Base-by-base conservation (phyloP, 768 basidiomycete genomes). In the Tylopilus balloui region DNA sequence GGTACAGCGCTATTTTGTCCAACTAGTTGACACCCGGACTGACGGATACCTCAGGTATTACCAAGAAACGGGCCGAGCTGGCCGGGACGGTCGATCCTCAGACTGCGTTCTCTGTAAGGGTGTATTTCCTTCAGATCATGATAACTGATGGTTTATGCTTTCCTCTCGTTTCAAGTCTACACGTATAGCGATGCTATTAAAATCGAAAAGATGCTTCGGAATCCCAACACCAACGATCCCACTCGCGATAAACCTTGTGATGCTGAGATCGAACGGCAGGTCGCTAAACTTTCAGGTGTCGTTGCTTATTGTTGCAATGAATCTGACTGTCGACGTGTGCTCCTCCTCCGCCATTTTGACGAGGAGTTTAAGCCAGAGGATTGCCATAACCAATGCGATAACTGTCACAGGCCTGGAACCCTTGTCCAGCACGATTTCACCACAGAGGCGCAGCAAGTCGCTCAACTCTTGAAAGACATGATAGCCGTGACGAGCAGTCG, bases 31-130 rank as follows among this genome's bases (percentile, higher is more conserved):
- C 20, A 40, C 47, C 39, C 17, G n/a, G 7, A 45, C 49, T 59
- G 36, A 48, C 42, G 10, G 25, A 37, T 27, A 12, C 24, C 45
- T 29, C 24, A 89, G 88, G 2, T 89, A 89, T 61, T 93, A 92
- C 60, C 92, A 98, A 71, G 96, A 99, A 71, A 98, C 95, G 0
- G 96, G 96, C 6, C 83, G 96, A 48, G 96, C 94, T 15, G 96
- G 96, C 6, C 80, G 96, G 50, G 96, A 99, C 61, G 92, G 91
- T 5, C 66, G 78, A 56, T 78, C 80, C 2, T 85, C 96, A 0
- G 82, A 87, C 43, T 99, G 96, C 67, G 67, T 96, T 12, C 78
- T 98, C 11, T 92, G 92, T 95, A 64, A 61, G 84, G 69, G 5
- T 17, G 24, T 17, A 13, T 41, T 25, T 28, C 52, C 28, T 42